Conservation (phyloP, 208 protist species). For the Trypanosoma cruzi region DNA sequence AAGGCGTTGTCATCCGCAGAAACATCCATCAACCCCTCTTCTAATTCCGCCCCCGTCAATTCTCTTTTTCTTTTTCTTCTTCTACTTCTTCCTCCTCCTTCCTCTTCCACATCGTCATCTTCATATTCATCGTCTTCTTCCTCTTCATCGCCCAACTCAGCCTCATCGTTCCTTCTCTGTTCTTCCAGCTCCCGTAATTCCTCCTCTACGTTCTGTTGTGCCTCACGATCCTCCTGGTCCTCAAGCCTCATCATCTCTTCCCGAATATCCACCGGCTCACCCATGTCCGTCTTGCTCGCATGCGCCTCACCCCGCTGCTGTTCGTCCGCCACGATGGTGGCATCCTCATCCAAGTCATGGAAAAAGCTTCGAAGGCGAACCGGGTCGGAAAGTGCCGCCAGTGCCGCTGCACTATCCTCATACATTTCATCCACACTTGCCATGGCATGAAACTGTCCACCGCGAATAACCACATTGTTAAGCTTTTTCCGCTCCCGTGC, state of each 20-base stretch:
- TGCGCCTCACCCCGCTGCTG: background rate
- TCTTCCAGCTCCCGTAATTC: slow-evolving; percentile 57
- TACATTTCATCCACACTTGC: slow-evolving; percentile 59
- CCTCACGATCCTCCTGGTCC: slow-evolving; percentile 79
- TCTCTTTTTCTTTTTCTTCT: background rate
- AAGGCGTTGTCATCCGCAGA: background rate
- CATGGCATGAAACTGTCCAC: slow-evolving; percentile 91
- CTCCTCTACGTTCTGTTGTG: slow-evolving; percentile 56
- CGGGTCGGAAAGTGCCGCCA: slow-evolving; percentile 66
- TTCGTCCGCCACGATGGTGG: slow-evolving; percentile 35
- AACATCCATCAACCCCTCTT: background rate
- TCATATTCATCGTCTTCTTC: slow-evolving; percentile 37
- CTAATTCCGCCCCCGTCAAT: background rate
- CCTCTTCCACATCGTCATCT: slow-evolving; percentile 21
- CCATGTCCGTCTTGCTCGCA: background rate
- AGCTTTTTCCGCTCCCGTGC: slow-evolving; percentile 95
- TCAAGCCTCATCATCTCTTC: slow-evolving; percentile 67
- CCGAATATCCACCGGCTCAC: slow-evolving; percentile 40
- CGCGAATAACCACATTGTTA: slow-evolving; percentile 96
- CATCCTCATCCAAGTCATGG: slow-evolving; percentile 88
- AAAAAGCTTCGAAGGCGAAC: slow-evolving; percentile 87
- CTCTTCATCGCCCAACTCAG: slow-evolving; percentile 41
- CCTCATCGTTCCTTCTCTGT: slow-evolving; percentile 26
- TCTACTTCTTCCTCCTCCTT: slow-evolving; percentile 5
- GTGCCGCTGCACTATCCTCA: slow-evolving; percentile 68